Evolutionary conservation across 2,329 filamentous ascomycete species (phyloP).

Genomic region (Cladosporium velox): DNA sequence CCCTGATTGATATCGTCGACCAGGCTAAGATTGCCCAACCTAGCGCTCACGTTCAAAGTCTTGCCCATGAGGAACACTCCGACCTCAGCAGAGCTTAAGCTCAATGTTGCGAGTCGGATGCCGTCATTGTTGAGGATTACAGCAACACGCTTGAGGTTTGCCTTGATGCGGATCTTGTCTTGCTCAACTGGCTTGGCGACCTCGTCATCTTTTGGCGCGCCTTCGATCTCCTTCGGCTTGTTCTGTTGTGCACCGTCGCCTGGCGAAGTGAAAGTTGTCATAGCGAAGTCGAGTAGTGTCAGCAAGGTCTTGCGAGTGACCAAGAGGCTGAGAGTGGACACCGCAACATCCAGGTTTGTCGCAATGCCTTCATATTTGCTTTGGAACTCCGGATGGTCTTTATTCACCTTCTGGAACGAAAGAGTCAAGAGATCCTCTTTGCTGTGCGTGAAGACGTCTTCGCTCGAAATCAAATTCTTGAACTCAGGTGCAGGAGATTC

Average conservation of each 20-base stretch:
- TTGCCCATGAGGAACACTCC: conserved; percentile 84
- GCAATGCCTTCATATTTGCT: conserved; percentile 89
- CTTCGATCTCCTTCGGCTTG: conserved; percentile 29
- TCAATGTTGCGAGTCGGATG: conserved; percentile 87
- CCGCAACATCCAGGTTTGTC: conserved; percentile 84
- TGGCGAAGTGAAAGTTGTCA: conserved; percentile 75
- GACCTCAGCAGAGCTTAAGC: conserved; percentile 88
- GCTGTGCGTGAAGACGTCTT: conserved; percentile 67
- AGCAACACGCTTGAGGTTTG: conserved; percentile 88
- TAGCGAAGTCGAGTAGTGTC: conserved; percentile 89
- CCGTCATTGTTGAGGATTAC: conserved; percentile 97
- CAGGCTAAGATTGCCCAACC: conserved; percentile 82
- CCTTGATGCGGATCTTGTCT: conserved; percentile 89
- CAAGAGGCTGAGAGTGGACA: conserved; percentile 94
- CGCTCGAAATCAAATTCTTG: conserved; percentile 95
- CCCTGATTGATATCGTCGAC: conserved; percentile 94
- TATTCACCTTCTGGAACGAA: conserved; percentile 87
- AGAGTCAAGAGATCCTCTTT: conserved; percentile 81
- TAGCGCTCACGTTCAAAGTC: conserved; percentile 83
- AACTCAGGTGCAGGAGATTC: conserved; percentile 84
- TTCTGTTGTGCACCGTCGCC: conserved; percentile 27
- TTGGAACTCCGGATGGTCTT: conserved; percentile 89
- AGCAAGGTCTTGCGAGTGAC: conserved; percentile 91
- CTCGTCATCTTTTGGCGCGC: conserved; percentile 36
- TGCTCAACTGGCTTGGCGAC: conserved; percentile 45